Base-by-base conservation (phyloP, 1,139 yeast species). In the Suhomyces anneliseae region DNA sequence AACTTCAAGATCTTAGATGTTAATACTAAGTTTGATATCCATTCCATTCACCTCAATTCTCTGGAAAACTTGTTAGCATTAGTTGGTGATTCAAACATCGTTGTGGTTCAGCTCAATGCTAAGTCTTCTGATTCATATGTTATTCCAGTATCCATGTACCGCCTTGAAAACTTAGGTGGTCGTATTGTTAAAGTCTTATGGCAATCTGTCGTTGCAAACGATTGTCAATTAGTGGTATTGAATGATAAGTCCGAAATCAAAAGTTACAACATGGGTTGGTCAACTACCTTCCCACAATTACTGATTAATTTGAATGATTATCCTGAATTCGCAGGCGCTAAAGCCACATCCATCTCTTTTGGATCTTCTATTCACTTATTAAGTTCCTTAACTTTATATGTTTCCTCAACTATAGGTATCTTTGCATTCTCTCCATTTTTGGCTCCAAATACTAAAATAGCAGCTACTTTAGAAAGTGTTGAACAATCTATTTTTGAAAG, bases 301-400 rank as follows among this genome's bases (percentile, higher is more conserved):
- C 19, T 44, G 1, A 42, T 72, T 12, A 56, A 64, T 38, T 56
- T 70, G 42, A 51, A 48, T 7, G 36, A 47, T 0, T 45, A 40
- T 14, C 46, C 47, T 1, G 48, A 45, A 15, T 61, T 65, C 27
- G 41, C 50, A 3, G 52, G 52, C n/a, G 54, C 55, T 10, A 39
- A 32, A 0, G 68, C 66, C 3, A 55, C 59, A 1, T 69, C 76
- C 4, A 68, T 74, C 6, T 44, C 68, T 0, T 73, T 71, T 57
- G 80, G 77, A 1, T 68, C 76, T 0, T 38, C 50, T 1, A 40
- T 46, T 3, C 59, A 59, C 45, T 56, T 74, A 34, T 47, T 62
- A 7, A 78, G 78, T 1, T 54, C 66, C 1, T 59, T 74, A 46
- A 65, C 77, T 0, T 62, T 74, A 42, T 74, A 74, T 51, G 56